Conservation (phyloP, 306 rosid species). For the Phaseolus lunatus region DNA sequence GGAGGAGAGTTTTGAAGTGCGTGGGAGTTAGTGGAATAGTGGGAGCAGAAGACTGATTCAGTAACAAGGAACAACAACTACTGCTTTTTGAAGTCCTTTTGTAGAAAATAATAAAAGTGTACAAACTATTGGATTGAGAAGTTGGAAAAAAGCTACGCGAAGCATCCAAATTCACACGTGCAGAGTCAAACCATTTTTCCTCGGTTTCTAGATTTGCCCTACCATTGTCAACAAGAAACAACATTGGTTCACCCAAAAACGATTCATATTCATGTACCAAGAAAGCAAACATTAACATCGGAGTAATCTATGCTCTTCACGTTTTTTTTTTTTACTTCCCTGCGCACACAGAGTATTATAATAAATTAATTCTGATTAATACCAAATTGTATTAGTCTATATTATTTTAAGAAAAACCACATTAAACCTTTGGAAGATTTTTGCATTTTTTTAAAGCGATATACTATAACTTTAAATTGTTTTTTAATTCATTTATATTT, state of each 20-base stretch:
- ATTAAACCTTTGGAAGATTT: too few species aligned
- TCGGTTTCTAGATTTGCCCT: slow-evolving; percentile 3
- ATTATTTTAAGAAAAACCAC: too few species aligned
- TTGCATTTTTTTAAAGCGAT: too few species aligned
- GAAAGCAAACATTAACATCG: neutral
- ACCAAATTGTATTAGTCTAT: neutral
- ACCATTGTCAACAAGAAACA: neutral
- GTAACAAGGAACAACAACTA: neutral
- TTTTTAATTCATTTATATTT: too few species aligned
- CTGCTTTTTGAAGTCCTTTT: neutral
- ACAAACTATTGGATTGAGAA: neutral
- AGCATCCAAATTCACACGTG: slow-evolving; percentile 51
- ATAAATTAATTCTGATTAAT: neutral
- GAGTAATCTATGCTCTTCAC: neutral
- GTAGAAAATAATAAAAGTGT: neutral
- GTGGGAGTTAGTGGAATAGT: too few species aligned
- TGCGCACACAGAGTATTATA: too few species aligned
- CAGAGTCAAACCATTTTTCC: slow-evolving; percentile 6
- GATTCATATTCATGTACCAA: neutral
- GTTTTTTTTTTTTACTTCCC: neutral
- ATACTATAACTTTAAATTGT: too few species aligned
- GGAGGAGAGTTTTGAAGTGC: neutral
- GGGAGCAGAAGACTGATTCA: too few species aligned
- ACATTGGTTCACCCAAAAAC: neutral
- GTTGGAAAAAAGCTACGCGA: slow-evolving; percentile 37